phyloP scores from a whole-genome alignment of 306 rosid species.

The Vachellia collinsii region DNA sequence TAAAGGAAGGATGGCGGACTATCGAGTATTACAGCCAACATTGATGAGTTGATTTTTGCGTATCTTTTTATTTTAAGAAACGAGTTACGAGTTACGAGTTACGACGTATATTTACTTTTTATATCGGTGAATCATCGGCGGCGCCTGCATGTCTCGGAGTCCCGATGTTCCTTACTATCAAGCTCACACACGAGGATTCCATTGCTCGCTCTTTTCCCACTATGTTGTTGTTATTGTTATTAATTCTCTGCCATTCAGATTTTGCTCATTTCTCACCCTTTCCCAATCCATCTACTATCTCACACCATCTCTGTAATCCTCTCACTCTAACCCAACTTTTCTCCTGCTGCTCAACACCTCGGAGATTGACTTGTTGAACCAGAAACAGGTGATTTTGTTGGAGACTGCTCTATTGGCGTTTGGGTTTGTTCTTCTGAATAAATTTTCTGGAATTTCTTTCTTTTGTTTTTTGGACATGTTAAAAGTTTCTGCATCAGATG shows the following conservation, averaged over 20 bases:
- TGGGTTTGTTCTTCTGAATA: conserved; percentile 19
- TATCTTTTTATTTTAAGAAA: too few species aligned
- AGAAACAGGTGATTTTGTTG: conserved; percentile 38
- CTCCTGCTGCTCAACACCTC: conserved; percentile 25
- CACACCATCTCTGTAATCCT: conserved; percentile 22
- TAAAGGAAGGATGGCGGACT: too few species aligned
- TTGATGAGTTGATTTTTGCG: too few species aligned
- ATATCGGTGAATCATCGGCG: background rate
- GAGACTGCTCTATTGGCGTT: conserved; percentile 30
- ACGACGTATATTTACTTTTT: background rate
- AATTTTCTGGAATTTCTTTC: background rate
- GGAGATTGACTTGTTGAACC: conserved; percentile 35
- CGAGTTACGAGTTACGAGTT: background rate
- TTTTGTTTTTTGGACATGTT: conserved; percentile 13
- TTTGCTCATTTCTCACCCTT: conserved; percentile 52
- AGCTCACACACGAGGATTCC: conserved; percentile 71
- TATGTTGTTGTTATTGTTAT: conserved; percentile 14
- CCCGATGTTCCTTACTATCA: conserved; percentile 46
- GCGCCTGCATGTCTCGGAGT: conserved; percentile 72
- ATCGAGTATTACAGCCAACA: too few species aligned
- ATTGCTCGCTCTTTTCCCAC: conserved; percentile 46
- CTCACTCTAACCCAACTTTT: conserved; percentile 36
- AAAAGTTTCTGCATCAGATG: conserved; percentile 19
- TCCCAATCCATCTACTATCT: background rate
- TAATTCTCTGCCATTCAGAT: conserved; percentile 59